These are phyloP conservation scores for Fusarium nanum DNA, from an alignment of 2,329 filamentous ascomycete genomes.

Conservation along the genomic window DNA sequence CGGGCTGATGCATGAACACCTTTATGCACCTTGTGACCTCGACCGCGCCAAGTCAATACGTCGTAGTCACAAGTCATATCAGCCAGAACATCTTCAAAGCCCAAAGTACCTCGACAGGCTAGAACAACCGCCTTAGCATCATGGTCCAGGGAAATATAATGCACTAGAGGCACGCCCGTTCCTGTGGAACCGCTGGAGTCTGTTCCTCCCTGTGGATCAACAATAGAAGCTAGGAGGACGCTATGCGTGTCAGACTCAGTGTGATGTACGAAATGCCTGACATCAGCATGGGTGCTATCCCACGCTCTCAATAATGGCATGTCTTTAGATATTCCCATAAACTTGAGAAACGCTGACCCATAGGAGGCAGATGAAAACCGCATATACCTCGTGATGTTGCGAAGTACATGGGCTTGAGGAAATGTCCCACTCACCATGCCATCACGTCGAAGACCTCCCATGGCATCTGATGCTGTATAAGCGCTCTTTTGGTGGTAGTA, in stretches of 20 bases:
- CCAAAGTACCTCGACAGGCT: constrained; percentile 77
- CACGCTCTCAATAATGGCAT: constrained; percentile 56
- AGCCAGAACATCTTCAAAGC: constrained; percentile 78
- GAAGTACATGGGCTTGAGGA: constrained; percentile 68
- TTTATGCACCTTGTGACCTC: constrained; percentile 77
- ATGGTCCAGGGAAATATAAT: constrained; percentile 78
- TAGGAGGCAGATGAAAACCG: constrained; percentile 75
- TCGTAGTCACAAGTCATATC: constrained; percentile 82
- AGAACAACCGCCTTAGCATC: constrained; percentile 78
- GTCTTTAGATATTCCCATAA: constrained; percentile 70
- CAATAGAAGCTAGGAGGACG: constrained; percentile 75
- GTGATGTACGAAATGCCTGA: constrained; percentile 72
- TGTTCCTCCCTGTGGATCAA: constrained; percentile 75
- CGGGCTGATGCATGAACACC: constrained; percentile 78
- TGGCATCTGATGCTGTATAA: constrained; percentile 60
- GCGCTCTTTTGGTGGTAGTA: constrained; percentile 61
- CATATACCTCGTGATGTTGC: constrained; percentile 73
- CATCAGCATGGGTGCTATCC: constrained; percentile 67
- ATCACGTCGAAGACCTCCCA: constrained; percentile 62
- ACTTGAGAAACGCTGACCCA: constrained; percentile 70
- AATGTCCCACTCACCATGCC: constrained; percentile 70
- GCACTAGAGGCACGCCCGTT: constrained; percentile 76
- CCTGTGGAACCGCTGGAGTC: constrained; percentile 73
- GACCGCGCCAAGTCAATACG: constrained; percentile 71
- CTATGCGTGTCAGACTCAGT: constrained; percentile 68